Evolutionary conservation across 352 stramenopile species (phyloP), one percentile per base, ranked within the genome.

Genomic region (Phytophthora parvispora): DNA sequence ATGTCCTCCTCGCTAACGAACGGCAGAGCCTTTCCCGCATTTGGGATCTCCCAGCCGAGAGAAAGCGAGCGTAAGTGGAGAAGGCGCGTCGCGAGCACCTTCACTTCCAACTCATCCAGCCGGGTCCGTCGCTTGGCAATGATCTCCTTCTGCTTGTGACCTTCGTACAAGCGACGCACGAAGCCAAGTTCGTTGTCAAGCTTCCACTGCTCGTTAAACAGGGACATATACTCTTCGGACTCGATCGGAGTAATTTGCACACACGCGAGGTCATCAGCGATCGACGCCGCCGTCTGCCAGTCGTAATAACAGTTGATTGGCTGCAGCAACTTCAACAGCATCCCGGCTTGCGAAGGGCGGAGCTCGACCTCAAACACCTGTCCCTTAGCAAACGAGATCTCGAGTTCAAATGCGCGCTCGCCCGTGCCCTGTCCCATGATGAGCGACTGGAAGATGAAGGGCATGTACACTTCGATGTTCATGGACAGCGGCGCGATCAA

Each of bases 281-380:
- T 77, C 8, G 69, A 63, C 2, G 77, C 85, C 43, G 84, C 80
- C 8, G 77, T 82, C 36, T 80, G 77, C 86, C 89, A 94, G 58
- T 97, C 87, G 22, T 80, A 85, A 63, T 94, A 84, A 67, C 81
- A 88, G 24, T 67, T 78, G 13, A 94, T 73, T 3, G 82, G 83
- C 20, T 85, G 75, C 13, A 90, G 55, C 32, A 95, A 55, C 49
- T 73, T 78, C 60, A 94, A 59, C 18, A 95, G 64, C 59, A 86
- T 84, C 25, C 64, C 75, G 57, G 87, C 72, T 70, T 95, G 88
- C 10, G 77, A 83, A 0, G 88, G 88, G 25, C 84, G 86, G 32
- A 94, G n/a, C 61, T 93, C 71, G 31, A 93, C 20, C 4, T 67
- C 67, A 42, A 91, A 72, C 13, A 67, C 52, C 29, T 74, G 56